phyloP scores from a whole-genome alignment of 208 protist genomes.

The Acanthamoeba divionensis region DNA sequence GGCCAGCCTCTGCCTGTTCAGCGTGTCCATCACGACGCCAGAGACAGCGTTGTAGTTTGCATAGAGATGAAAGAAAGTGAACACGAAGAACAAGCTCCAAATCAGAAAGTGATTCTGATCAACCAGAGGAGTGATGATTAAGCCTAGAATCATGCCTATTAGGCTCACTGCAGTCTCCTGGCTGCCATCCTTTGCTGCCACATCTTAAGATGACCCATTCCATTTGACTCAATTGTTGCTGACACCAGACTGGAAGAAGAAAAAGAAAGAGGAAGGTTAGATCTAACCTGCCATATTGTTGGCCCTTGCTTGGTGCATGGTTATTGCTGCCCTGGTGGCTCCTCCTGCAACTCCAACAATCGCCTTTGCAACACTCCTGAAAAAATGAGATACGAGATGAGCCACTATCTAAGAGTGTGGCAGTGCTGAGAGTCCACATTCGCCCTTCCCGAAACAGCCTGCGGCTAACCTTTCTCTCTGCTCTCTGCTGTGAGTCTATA shows the following conservation, averaged over 20 bases:
- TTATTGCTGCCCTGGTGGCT: constrained; percentile 72
- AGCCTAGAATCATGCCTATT: constrained; percentile 50
- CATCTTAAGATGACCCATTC: constrained; percentile 44
- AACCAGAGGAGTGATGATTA: background rate
- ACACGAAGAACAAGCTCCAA: constrained; percentile 49
- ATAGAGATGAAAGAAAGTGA: constrained; percentile 52
- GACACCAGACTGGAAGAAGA: background rate
- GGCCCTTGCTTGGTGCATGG: constrained; percentile 68
- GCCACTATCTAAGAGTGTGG: too few relatives aligned
- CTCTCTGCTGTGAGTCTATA: too few relatives aligned
- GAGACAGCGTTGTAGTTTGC: constrained; percentile 60
- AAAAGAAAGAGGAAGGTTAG: background rate
- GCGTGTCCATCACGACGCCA: constrained; percentile 54
- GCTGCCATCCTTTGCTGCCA: constrained; percentile 75
- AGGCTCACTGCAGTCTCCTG: constrained; percentile 75
- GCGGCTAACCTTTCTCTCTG: too few relatives aligned
- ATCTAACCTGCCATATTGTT: constrained; percentile 67
- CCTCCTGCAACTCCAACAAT: constrained; percentile 50
- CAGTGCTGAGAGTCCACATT: too few relatives aligned
- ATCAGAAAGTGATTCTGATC: background rate
- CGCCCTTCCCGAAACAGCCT: too few relatives aligned
- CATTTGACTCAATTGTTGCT: background rate
- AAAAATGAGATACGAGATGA: too few relatives aligned
- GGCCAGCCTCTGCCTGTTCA: constrained; percentile 50
- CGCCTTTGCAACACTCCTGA: constrained; percentile 29